Conservation (phyloP, 1,284 basidiomycete genomes). For the Quambalaria eucalypti region DNA sequence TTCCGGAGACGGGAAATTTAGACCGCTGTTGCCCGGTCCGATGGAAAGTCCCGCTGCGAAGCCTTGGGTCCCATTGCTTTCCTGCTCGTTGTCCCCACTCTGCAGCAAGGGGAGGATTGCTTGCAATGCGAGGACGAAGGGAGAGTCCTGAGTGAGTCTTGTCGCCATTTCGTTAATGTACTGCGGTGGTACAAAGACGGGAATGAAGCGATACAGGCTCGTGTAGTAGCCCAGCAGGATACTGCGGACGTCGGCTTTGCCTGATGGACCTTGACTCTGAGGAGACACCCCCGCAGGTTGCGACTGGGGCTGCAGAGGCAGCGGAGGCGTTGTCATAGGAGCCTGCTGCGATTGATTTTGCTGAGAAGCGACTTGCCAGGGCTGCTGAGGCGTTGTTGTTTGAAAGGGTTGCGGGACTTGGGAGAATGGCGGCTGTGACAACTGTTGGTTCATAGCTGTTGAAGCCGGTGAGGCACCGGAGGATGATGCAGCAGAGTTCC, state of each 20-base stretch:
- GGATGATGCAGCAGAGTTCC: background rate
- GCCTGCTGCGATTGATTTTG: background rate
- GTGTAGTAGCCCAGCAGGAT: slow-evolving; percentile 33
- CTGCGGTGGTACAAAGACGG: slow-evolving; percentile 23
- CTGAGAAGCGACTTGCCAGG: background rate
- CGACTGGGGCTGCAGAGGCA: background rate
- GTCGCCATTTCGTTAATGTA: slow-evolving; percentile 20
- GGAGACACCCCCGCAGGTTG: background rate
- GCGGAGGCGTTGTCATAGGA: too few relatives aligned
- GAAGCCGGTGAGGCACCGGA: background rate
- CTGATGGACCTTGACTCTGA: background rate
- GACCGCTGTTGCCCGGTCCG: slow-evolving; percentile 18
- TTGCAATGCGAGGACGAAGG: slow-evolving; percentile 32
- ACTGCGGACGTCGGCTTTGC: slow-evolving; percentile 12
- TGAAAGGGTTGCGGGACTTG: background rate
- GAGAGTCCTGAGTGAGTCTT: slow-evolving; percentile 20
- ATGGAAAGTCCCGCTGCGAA: slow-evolving; percentile 8
- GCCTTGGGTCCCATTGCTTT: too few relatives aligned
- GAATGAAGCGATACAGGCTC: slow-evolving; percentile 38
- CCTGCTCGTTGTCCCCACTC: slow-evolving; percentile 26
- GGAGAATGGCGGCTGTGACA: too few relatives aligned
- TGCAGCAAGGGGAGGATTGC: slow-evolving; percentile 28
- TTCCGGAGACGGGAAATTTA: slow-evolving; percentile 28
- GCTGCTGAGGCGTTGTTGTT: background rate
- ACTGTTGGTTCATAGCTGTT: background rate